Evolutionary conservation across 192 early-diverging fungal species (phyloP), one percentile per base, ranked within the genome.

Genomic region (Chytriomyces confervae): DNA sequence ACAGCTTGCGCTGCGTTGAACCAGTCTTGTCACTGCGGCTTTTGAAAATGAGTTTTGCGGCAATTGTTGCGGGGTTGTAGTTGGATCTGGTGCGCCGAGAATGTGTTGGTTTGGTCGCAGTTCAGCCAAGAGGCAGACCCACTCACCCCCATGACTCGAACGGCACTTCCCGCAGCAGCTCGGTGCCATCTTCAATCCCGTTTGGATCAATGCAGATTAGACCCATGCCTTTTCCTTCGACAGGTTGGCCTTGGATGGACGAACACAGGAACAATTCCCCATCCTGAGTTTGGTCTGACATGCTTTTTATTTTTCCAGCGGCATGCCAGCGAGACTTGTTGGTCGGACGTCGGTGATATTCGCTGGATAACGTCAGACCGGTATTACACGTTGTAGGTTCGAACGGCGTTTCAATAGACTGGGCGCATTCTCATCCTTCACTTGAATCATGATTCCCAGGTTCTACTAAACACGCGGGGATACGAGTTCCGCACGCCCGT

Each of bases 201-300:
- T 27, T 51, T 10, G 11, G 48, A 16, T 10, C 43, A 24, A 50
- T 46, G 36, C 74, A 76, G 2, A 76, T 64, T 7, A 76, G 43
- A 5, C 74, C 74, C 23, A 50, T 76, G 6, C 74, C 74, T 51
- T 76, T 76, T n/a, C 74, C 74, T 53, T 11, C 20, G 20, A 76
- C 46, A 29, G 74, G 46, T 49, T 66, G 74, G 27, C 24, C 63
- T 45, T 24, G 9, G 11, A 76, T 66, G 50, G 10, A 29, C 9
- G 74, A 6, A 24, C 36, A 62, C 18, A 57, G 53, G 53, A 57
- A 57, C 36, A 36, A 36, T 36, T 36, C 36, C 36, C 36, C 36
- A 2, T 36, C 36, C 36, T 36, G 36, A 36, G 36, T 36, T 36
- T 36, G 36, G 36, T 36, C 36, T 36, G 36, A 36, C 36, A 36